Conservation (phyloP, 306 rosid species). For the Citrullus colocynthis region DNA sequence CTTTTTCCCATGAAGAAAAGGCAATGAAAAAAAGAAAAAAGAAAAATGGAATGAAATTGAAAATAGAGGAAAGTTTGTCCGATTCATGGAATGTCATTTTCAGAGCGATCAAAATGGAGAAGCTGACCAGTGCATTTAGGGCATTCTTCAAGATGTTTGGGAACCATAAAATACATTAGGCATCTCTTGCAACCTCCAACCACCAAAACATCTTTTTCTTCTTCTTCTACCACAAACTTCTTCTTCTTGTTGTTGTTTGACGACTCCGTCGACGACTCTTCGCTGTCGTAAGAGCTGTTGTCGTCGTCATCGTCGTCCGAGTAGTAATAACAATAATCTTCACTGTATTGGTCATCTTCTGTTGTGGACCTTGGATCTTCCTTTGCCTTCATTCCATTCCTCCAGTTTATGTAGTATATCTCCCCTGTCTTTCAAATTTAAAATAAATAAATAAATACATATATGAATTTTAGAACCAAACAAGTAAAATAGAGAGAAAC, state of each 20-base stretch:
- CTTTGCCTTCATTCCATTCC: constrained; percentile 80
- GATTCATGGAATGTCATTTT: constrained; percentile 41
- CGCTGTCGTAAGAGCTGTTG: constrained; percentile 61
- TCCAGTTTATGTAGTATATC: constrained; percentile 92
- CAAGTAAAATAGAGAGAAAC: too few species aligned
- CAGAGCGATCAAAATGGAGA: constrained; percentile 87
- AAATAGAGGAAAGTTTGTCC: not conserved
- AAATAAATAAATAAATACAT: not conserved
- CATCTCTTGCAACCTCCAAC: constrained; percentile 96
- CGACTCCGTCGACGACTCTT: constrained; percentile 35
- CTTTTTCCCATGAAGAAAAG: not conserved
- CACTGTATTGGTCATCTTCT: constrained; percentile 15
- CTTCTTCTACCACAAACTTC: not conserved
- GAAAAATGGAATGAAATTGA: not conserved
- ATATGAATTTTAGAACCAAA: too few species aligned
- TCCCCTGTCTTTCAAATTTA: constrained; percentile 65
- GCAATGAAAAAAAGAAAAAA: not conserved
- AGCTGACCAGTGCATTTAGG: constrained; percentile 83
- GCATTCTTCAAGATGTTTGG: constrained; percentile 73
- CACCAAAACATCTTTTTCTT: constrained; percentile 57
- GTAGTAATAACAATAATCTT: constrained; percentile 20
- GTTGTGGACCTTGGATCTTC: constrained; percentile 62
- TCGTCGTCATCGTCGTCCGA: constrained; percentile 37
- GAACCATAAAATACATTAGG: constrained; percentile 94
- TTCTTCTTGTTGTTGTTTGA: not conserved